Evolutionary conservation across 2,329 filamentous ascomycete species (phyloP), one percentile per base, ranked within the genome.

Genomic region (Macroventuria anomochaeta): DNA sequence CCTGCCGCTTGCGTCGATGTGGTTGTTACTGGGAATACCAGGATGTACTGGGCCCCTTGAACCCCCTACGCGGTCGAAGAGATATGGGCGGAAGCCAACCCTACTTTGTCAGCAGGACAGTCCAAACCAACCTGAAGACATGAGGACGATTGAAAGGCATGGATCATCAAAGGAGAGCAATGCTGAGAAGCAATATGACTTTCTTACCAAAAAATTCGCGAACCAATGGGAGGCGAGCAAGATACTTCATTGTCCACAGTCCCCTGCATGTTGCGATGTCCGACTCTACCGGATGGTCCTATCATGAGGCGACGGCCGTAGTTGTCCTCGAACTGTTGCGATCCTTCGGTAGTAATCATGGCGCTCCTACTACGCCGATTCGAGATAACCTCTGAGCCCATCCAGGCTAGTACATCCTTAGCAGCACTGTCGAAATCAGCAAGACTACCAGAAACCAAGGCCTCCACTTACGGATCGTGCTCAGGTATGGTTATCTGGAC

Each of bases 51-150:
- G 29, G 4, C 23, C 29, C 11, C 36, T 47, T 10, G 12, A 26
- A 2, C 46, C 51, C 17, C 61, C 62, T 7, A 55, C 37, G 7
- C 67, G 60, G 12, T 62, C 57, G 33, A 71, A 67, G 2, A 69
- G 34, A 23, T 66, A 71, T 3, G 68, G 68, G 5, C 69, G 67
- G 20, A 62, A 63, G 7, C 69, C 69, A 18, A 70, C 32, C 68
- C 62, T 64, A 21, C 2, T 12, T 11, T 5, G 18, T 56, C 34
- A 52, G 43, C 28, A 15, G 6, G n/a, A 12, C 11, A 23, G 6
- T 15, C 26, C 33, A 12, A 21, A 15, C 17, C 3, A 2, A 32
- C n/a, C n/a, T n/a, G n/a, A n/a, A n/a, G n/a, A n/a, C n/a, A n/a
- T n/a, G n/a, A n/a, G n/a, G n/a, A n/a, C n/a, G n/a, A n/a, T n/a